Percentiles rank a stretch among this genome's conserved stretches.
Evolutionary conservation across 441 rosid genomes (phyloP).

Genomic region (Flueggea neowawraea): DNA sequence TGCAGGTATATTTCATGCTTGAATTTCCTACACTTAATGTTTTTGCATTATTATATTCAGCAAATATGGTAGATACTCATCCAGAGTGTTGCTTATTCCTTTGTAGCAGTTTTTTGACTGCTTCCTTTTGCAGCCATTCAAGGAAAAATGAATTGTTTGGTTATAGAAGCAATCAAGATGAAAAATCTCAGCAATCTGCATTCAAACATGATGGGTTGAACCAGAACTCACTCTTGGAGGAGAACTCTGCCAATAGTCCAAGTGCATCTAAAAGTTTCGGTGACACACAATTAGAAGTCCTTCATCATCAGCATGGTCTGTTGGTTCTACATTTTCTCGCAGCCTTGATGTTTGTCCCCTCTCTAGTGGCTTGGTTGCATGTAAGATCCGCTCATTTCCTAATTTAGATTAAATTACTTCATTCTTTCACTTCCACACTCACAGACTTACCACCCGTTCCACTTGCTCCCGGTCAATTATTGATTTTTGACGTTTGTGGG

Average conservation of each 20-base stretch:
- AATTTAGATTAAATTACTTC: no score
- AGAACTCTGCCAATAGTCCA: conserved; percentile 38
- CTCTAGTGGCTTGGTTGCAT: conserved; percentile 92
- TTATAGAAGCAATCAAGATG: conserved; percentile 29
- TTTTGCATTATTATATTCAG: neutral
- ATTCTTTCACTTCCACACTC: no score
- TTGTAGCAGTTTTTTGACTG: conserved; percentile 62
- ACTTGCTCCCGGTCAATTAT: no score
- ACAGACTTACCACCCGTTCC: no score
- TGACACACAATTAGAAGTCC: conserved; percentile 82
- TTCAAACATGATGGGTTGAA: conserved; percentile 32
- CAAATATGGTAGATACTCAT: conserved; percentile 11
- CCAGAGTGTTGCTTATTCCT: conserved; percentile 29
- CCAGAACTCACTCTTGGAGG: conserved; percentile 31
- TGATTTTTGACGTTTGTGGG: no score
- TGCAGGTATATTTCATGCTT: conserved; percentile 54
- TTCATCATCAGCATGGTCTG: conserved; percentile 82
- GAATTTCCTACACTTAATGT: conserved; percentile 1
- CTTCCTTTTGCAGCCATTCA: conserved; percentile 63
- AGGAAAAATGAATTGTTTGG: conserved; percentile 48
- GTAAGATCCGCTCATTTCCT: conserved; percentile 28
- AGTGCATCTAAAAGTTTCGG: conserved; percentile 50
- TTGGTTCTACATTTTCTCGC: conserved; percentile 79
- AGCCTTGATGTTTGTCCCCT: conserved; percentile 83
- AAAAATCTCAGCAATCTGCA: conserved; percentile 31